Conservation (phyloP, 2,329 filamentous ascomycete genomes). For the Davidsoniella eucalypti region DNA sequence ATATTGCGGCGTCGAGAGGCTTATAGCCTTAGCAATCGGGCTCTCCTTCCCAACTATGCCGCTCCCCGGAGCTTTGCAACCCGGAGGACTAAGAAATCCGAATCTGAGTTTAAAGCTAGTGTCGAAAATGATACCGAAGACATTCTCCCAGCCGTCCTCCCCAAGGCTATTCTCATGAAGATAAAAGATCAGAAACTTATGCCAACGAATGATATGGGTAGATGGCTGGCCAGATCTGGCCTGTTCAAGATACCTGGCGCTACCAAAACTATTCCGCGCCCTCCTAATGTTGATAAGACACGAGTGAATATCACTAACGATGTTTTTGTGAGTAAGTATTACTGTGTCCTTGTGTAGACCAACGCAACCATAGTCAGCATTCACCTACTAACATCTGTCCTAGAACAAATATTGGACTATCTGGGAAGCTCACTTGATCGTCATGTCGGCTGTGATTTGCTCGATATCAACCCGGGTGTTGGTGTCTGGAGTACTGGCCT, state of each 20-base stretch:
- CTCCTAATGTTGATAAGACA: constrained; percentile 9
- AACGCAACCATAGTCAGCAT: no score
- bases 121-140: background rate
- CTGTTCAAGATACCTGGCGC: constrained; percentile 4
- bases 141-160: background rate
- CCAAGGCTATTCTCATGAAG: no score
- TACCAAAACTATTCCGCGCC: background rate
- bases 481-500: constrained; percentile 68
- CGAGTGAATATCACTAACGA: constrained; percentile 38
- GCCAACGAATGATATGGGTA: background rate
- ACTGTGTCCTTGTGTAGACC: no score
- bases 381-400: no score
- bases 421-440: constrained; percentile 51
- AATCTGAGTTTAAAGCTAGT: no score
- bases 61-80: background rate
- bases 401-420: constrained; percentile 54
- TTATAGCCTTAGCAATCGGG: background rate
- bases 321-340: constrained; percentile 29
- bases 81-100: background rate
- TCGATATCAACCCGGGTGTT: constrained; percentile 71
- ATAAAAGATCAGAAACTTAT: no score
- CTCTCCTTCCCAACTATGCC: background rate
- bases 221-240: constrained; percentile 7
- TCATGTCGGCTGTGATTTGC: constrained; percentile 63
- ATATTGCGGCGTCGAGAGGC: constrained; percentile 1